phyloP scores from a whole-genome alignment of 495 filamentous ascomycete genomes.

The Daldinia concentrica region DNA sequence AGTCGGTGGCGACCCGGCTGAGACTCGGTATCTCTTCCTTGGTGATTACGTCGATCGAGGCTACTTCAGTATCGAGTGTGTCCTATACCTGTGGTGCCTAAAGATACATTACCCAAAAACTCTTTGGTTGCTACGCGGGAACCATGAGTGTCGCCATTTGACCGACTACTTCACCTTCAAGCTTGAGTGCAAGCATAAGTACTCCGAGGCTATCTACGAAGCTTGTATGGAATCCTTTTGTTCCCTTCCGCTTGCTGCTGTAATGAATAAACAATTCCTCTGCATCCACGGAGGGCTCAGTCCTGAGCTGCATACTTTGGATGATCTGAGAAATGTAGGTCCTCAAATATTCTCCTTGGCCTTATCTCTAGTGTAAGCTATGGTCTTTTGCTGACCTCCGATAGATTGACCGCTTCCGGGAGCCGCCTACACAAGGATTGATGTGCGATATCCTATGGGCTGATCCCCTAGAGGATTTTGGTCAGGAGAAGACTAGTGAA shows the following conservation, averaged over 20 bases:
- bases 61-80: conserved; percentile 99
- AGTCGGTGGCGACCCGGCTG: conserved; percentile 94
- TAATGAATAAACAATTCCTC: conserved; percentile 99
- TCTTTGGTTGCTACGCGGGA: conserved; percentile 95
- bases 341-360: background rate
- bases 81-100: conserved; percentile 95
- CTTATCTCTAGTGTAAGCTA: background rate
- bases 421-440: conserved; percentile 94
- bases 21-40: conserved; percentile 95
- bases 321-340: conserved; percentile 87
- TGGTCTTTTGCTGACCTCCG: conserved; percentile 19
- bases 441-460: conserved; percentile 99
- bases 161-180: conserved; percentile 99
- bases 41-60: conserved; percentile 98
- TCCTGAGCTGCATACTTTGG: conserved; percentile 93
- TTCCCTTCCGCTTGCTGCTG: conserved; percentile 87
- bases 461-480: conserved; percentile 98
- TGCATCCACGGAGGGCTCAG: conserved; percentile 98
- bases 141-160: conserved; percentile 98
- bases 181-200: conserved; percentile 99
- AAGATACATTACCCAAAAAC: conserved; percentile 99
- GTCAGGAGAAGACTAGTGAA: conserved; percentile 96
- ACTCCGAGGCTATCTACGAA: conserved; percentile 95
- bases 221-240: conserved; percentile 99
- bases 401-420: conserved; percentile 96